Percentiles rank a stretch among this genome's conserved stretches.
Evolutionary conservation across 2,329 filamentous ascomycete genomes (phyloP).

Genomic region (Cladophialophora exuberans): DNA sequence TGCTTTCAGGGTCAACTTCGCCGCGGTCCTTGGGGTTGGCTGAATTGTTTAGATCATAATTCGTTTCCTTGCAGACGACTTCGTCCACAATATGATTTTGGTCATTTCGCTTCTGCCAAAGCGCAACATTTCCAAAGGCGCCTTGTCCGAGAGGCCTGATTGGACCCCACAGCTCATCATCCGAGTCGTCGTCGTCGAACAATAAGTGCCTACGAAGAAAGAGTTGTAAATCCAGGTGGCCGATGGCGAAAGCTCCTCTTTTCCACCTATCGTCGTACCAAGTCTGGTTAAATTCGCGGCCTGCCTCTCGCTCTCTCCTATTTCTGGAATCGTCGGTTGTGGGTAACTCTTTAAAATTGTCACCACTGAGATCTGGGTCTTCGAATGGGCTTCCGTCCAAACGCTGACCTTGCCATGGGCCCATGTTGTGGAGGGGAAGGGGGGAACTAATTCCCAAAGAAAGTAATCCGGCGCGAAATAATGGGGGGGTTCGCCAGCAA

Average conservation of each 20-base stretch:
- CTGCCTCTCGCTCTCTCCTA: neutral
- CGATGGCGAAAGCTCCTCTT: slow-evolving; percentile 16
- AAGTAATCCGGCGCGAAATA: too few relatives aligned
- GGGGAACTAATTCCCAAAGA: too few relatives aligned
- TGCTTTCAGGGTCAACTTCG: neutral
- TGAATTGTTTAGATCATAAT: neutral
- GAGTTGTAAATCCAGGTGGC: neutral
- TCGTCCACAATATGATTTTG: slow-evolving; percentile 22
- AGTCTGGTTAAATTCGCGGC: slow-evolving; percentile 4
- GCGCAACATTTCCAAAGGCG: slow-evolving; percentile 23
- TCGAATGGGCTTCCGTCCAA: slow-evolving; percentile 7
- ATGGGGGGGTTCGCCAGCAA: too few relatives aligned
- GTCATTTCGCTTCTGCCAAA: slow-evolving; percentile 24
- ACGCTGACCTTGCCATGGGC: neutral
- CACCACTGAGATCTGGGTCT: neutral
- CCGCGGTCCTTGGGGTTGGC: neutral
- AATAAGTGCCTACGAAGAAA: slow-evolving; percentile 5
- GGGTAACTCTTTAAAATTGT: neutral
- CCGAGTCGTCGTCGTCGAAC: slow-evolving; percentile 1
- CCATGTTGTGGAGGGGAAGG: too few relatives aligned
- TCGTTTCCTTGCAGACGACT: slow-evolving; percentile 23
- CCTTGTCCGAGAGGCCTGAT: slow-evolving; percentile 24
- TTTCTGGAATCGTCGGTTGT: neutral
- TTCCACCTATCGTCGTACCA: slow-evolving; percentile 11
- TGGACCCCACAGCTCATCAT: slow-evolving; percentile 25